Percentiles rank a stretch among this genome's conserved stretches.
These are phyloP conservation scores for Acacia melanoxylon DNA, from an alignment of 306 rosid genomes.

Conservation along the genomic window DNA sequence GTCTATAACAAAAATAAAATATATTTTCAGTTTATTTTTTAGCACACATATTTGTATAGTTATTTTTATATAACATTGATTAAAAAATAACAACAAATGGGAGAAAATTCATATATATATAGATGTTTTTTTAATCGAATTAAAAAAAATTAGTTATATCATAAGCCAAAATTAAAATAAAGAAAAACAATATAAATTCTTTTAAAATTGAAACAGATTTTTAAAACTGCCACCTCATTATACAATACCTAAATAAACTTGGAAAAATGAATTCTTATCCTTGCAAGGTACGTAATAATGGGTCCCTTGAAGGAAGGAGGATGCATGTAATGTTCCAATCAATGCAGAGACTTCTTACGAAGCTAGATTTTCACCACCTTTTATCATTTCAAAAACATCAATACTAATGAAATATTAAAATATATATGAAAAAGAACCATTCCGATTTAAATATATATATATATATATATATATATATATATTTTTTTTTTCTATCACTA, in stretches of 20 bases:
- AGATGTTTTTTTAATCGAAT: neutral
- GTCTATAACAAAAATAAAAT: neutral
- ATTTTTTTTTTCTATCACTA: neutral
- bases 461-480: too few species aligned
- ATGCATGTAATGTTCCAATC: constrained; percentile 22
- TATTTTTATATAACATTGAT: neutral
- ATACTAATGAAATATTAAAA: too few species aligned
- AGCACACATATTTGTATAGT: neutral
- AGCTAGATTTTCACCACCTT: neutral
- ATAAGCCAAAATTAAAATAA: neutral
- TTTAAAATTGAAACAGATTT: neutral
- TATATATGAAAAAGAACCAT: neutral
- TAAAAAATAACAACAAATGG: neutral
- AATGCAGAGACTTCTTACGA: neutral
- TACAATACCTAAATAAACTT: neutral
- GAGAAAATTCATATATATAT: neutral
- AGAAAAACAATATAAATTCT: neutral
- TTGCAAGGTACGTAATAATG: constrained; percentile 9
- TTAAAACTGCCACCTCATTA: neutral
- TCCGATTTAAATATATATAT: neutral
- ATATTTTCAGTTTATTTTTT: neutral
- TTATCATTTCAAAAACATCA: neutral
- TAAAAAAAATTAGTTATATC: neutral
- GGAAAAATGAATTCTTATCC: neutral
- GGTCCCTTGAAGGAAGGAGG: constrained; percentile 11